A percentile compares a stretch with the other conserved stretches of the same genome.
Evolutionary conservation across 2,329 filamentous ascomycete species (phyloP).

Genomic region (Claviceps pusilla): DNA sequence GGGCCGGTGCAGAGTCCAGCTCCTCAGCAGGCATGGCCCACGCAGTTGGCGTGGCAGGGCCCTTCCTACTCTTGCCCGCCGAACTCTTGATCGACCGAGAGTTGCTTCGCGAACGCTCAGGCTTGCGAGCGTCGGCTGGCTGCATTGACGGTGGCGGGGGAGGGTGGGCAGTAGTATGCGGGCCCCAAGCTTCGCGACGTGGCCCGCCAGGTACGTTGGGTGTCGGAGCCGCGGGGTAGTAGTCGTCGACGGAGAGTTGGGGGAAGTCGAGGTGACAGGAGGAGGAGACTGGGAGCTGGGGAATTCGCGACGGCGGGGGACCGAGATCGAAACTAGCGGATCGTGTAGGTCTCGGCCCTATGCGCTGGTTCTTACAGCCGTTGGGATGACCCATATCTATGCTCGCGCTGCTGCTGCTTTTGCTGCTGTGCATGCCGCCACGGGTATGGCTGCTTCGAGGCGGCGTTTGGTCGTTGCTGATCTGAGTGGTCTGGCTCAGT

Average conservation of each 20-base stretch:
- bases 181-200: constrained; percentile 30
- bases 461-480: constrained; percentile 20
- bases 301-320: constrained; percentile 6
- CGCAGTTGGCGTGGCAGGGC: constrained; percentile 8
- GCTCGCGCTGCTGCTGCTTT: constrained; percentile 56
- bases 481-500: constrained; percentile 19
- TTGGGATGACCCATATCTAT: constrained; percentile 45
- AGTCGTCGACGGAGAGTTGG: constrained; percentile 39
- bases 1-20: constrained; percentile 40
- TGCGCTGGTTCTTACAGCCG: constrained; percentile 45
- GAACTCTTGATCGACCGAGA: constrained; percentile 39
- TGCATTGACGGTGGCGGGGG: constrained; percentile 27
- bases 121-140: constrained; percentile 21
- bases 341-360: constrained; percentile 37
- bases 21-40: constrained; percentile 21
- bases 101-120: constrained; percentile 42
- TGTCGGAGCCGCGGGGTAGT: constrained; percentile 71
- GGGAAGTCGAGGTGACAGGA: constrained; percentile 35
- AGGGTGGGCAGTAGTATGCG: constrained; percentile 16
- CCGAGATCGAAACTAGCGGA: constrained; percentile 65
- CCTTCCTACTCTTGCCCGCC: constrained; percentile 18
- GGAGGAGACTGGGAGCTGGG: constrained; percentile 13
- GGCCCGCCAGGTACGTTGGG: constrained; percentile 73
- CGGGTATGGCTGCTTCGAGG: constrained; percentile 32
- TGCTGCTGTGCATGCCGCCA: constrained; percentile 51